phyloP scores from a whole-genome alignment of 306 rosid species.

The Begonia fuchsioides region DNA sequence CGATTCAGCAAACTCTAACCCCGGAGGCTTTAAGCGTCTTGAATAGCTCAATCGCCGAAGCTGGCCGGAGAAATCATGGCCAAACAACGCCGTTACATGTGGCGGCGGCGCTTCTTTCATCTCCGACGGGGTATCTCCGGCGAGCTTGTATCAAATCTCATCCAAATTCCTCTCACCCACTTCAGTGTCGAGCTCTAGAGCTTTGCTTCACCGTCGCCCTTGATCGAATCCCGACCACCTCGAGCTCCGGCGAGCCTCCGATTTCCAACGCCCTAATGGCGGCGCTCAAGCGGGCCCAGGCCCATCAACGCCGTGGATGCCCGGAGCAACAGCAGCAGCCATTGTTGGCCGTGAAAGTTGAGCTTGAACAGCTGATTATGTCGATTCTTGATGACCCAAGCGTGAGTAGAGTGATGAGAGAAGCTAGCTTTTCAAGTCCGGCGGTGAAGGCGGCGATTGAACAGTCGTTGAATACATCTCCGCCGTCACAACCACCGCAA shows the following conservation, averaged over 20 bases:
- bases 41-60: constrained; percentile 84
- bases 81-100: constrained; percentile 97
- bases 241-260: constrained; percentile 59
- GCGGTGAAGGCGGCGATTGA: constrained; percentile 77
- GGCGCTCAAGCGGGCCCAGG: constrained; percentile 86
- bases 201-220: constrained; percentile 93
- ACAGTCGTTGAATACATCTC: constrained; percentile 43
- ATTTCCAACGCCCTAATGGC: constrained; percentile 94
- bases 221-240: constrained; percentile 76
- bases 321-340: constrained; percentile 97
- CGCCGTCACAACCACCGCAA: constrained; percentile 34
- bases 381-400: constrained; percentile 95
- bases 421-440: constrained; percentile 87
- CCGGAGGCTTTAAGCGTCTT: constrained; percentile 84
- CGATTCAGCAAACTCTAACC: constrained; percentile 94
- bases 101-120: constrained; percentile 66
- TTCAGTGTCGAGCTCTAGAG: constrained; percentile 92
- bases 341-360: constrained; percentile 81
- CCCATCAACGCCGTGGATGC: constrained; percentile 93
- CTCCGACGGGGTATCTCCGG: constrained; percentile 72
- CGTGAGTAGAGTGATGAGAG: constrained; percentile 90
- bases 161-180: constrained; percentile 92
- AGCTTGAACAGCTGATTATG: constrained; percentile 83
- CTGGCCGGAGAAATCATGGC: constrained; percentile 87
- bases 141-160: constrained; percentile 94